Percentiles rank a stretch among this genome's conserved stretches.
These are phyloP conservation scores for Acanthochlamys bracteata DNA, from an alignment of 106 monocot genomes.

Conservation along the genomic window DNA sequence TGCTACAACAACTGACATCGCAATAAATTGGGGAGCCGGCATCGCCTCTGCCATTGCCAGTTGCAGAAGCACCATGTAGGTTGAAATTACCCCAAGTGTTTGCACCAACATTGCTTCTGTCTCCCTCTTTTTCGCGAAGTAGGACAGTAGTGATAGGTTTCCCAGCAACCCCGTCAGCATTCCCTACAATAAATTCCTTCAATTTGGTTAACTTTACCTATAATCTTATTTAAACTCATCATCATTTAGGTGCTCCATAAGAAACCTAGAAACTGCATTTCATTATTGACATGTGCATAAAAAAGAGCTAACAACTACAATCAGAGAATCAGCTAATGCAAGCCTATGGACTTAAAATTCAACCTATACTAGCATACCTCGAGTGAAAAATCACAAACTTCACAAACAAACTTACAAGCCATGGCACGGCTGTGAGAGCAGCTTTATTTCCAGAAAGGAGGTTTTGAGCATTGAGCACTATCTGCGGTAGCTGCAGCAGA, in stretches of 20 bases:
- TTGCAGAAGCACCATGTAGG: conserved; percentile 74
- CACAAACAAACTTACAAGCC: conserved; percentile 40
- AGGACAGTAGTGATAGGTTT: conserved; percentile 78
- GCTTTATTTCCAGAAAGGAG: conserved; percentile 66
- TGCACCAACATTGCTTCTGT: conserved; percentile 79
- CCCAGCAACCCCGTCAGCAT: conserved; percentile 89
- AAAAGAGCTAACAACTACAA: background rate
- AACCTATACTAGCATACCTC: background rate
- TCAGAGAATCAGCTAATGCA: too few species aligned
- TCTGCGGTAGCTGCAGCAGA: conserved; percentile 89
- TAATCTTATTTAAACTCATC: background rate
- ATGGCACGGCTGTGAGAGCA: conserved; percentile 78
- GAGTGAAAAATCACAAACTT: background rate
- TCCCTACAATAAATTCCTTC: conserved; percentile 32
- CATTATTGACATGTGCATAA: background rate
- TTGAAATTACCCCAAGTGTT: conserved; percentile 79
- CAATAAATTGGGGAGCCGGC: conserved; percentile 58
- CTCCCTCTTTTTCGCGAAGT: conserved; percentile 97
- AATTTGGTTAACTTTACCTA: background rate
- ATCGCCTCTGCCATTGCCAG: conserved; percentile 75
- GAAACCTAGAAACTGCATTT: background rate
- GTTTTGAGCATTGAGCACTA: conserved; percentile 68
- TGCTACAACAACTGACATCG: conserved; percentile 52
- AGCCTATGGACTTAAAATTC: background rate
- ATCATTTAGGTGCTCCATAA: background rate